Base-by-base conservation (phyloP, 2,329 filamentous ascomycete genomes). In the Bipolaris victoriae region DNA sequence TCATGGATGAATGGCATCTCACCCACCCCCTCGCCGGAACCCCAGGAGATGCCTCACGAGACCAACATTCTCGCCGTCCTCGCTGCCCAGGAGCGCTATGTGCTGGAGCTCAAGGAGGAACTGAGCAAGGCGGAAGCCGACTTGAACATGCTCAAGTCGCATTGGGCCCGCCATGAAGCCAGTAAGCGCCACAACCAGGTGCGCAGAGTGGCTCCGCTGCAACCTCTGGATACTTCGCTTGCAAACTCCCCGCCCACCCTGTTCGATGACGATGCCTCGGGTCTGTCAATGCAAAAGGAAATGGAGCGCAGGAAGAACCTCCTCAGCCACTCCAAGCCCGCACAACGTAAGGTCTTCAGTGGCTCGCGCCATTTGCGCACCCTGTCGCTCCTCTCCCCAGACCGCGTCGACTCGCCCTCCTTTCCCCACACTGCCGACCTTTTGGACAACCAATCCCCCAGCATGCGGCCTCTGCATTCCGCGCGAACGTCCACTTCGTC, bases 91-190 rank as follows among this genome's bases (percentile, higher is more conserved):
- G 95, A 99, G 79, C 85, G 95, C 55, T 88, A 87, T 64, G 94
- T 99, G 1, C 80, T 99, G 55, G 95, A 98, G 77, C 81, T 99
- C 50, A 90, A 88, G 58, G 95, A 99, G 75, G 94, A 98, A 76
- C 81, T 99, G n/a, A 80, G 82, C 22, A 88, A 88, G 58, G 94
- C 95, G 5, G 94, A 99, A 74, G 79, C 81, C 11, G 90, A 96
- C 45, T 81, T 99, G 39, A 81, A 82, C 45, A 84, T 81, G 40
- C 81, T 99, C 60, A 98, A 97, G 81, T 89, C 86, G 69, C 89
- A 92, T 76, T 98, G 91, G 89, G 86, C 90, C 1, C 79, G 82
- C 13, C 87, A 92, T 59, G 92, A 97, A 73, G 87, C 86, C 45
- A 84, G 86, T 57, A 91, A 87, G 78, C 94, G 94, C 78, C 85